These are phyloP conservation scores for Metarhizium robertsii DNA, from an alignment of 2,329 filamentous ascomycete species.

Conservation along the genomic window DNA sequence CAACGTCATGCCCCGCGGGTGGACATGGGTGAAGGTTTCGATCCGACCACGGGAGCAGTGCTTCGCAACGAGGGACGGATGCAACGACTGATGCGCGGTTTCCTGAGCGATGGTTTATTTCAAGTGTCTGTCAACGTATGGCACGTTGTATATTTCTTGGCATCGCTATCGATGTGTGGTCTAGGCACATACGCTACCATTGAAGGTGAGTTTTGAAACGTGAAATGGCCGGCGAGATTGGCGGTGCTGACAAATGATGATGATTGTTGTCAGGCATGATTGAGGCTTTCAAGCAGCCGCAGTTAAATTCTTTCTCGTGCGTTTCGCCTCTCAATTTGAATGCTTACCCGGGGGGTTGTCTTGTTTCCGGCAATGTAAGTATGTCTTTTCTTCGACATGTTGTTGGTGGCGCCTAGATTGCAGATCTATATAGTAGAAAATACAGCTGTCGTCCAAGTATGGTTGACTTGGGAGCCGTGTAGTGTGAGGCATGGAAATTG, in stretches of 20 bases:
- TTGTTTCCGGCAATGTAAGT: too few species aligned
- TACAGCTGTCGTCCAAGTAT: too few species aligned
- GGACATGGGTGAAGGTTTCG: slow-evolving; percentile 10
- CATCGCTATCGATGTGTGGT: slow-evolving; percentile 8
- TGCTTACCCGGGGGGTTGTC: not conserved
- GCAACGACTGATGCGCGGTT: slow-evolving; percentile 2
- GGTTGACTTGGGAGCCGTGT: too few species aligned
- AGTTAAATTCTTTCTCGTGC: slow-evolving; percentile 12
- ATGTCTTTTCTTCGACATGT: too few species aligned
- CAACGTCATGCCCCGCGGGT: slow-evolving; percentile 9
- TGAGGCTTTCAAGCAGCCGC: slow-evolving; percentile 9
- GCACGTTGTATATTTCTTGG: slow-evolving; percentile 8
- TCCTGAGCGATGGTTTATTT: not conserved
- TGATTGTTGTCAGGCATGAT: slow-evolving; percentile 1
- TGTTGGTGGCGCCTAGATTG: too few species aligned
- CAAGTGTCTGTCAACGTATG: slow-evolving; percentile 5
- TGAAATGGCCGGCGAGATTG: too few species aligned
- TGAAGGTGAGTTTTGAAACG: slow-evolving; percentile 1
- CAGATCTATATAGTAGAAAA: too few species aligned
- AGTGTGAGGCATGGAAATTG: too few species aligned
- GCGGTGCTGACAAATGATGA: not conserved
- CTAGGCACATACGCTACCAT: slow-evolving; percentile 9
- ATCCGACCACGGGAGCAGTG: slow-evolving; percentile 1
- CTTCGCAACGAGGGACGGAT: not conserved
- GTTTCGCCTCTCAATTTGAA: slow-evolving; percentile 9